Conservation (phyloP, 371 early-diverging fungal species). For the Syncephalastrum racemosum region DNA sequence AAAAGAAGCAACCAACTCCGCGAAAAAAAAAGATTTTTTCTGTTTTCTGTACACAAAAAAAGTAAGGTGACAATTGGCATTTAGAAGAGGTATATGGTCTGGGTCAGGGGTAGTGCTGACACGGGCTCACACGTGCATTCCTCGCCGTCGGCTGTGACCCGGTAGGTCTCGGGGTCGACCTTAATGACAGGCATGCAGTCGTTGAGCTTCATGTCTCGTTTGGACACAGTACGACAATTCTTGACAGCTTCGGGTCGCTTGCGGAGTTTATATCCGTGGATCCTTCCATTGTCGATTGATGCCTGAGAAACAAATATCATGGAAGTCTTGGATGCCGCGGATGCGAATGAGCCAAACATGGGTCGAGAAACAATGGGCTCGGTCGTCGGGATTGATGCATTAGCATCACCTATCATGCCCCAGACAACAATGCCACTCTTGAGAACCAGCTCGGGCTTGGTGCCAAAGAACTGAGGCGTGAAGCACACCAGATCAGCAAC, state of each 20-base stretch:
- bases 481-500: constrained; percentile 90
- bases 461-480: constrained; percentile 82
- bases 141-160: constrained; percentile 78
- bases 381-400: constrained; percentile 67
- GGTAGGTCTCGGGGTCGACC: constrained; percentile 91
- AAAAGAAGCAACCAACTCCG: neutral
- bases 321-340: constrained; percentile 55
- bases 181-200: constrained; percentile 68
- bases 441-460: constrained; percentile 81
- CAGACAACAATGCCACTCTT: constrained; percentile 86
- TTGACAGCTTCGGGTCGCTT: constrained; percentile 75
- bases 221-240: constrained; percentile 73
- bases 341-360: constrained; percentile 75
- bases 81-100: constrained; percentile 74
- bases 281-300: constrained; percentile 60
- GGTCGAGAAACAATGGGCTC: constrained; percentile 84
- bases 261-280: constrained; percentile 58
- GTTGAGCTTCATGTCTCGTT: constrained; percentile 88
- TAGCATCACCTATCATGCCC: constrained; percentile 59
- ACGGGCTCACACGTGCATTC: constrained; percentile 72
- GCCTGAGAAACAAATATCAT: constrained; percentile 81
- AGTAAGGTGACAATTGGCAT: neutral
- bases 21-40: neutral
- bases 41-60: constrained; percentile 2
- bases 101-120: constrained; percentile 70